Base-by-base conservation (phyloP, 2,329 filamentous ascomycete species). In the Didymella pinodella region DNA sequence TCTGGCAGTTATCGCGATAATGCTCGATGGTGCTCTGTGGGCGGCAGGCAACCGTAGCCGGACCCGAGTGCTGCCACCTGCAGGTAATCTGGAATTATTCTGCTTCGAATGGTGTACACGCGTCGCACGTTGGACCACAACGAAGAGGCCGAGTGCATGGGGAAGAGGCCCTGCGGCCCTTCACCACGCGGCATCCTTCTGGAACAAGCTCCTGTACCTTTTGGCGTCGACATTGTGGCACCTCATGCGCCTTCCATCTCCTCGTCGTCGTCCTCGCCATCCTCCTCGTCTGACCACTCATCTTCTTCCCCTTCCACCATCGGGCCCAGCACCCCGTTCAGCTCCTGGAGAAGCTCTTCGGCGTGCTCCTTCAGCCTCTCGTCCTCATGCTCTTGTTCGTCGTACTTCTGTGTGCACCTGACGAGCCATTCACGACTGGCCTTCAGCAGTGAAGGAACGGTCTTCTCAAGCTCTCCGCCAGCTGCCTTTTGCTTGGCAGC, bases 391-490 rank as follows among this genome's bases (percentile, higher is more conserved):
- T 94, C 88, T 68, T 95, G 85, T 68, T 85, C 74, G 38, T 86
- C 81, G 75, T 91, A 98, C n/a, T 97, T 84, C 72, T 88, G 88
- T 64, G 96, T 81, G 72, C 92, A 91, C 70, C 90, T 91, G 57
- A 86, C 88, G 46, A 98, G 82, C 92, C 93, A 97, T 71, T 90
- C 88, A 54, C 91, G 86, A 69, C 92, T 91, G 16, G 91, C 89
- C 55, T 86, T 86, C 83, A 92, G 88, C 5, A 87, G 84, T 0
- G 84, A 81, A 65, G 85, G 85, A 5, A 70, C 64, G 16, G 66
- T 69, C 79, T 86, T 86, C 47, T 82, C 81, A 46, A 86, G 82
- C 28, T 59, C 56, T 20, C 41, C 56, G 38, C 81, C 81, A 4
- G 78, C 75, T 62, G 77, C 77, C 68, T 83, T 86, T 69, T 86